Evolutionary conservation across 208 protist species (phyloP), one percentile per base, ranked within the genome.

Genomic region (Acanthamoeba triangularis): DNA sequence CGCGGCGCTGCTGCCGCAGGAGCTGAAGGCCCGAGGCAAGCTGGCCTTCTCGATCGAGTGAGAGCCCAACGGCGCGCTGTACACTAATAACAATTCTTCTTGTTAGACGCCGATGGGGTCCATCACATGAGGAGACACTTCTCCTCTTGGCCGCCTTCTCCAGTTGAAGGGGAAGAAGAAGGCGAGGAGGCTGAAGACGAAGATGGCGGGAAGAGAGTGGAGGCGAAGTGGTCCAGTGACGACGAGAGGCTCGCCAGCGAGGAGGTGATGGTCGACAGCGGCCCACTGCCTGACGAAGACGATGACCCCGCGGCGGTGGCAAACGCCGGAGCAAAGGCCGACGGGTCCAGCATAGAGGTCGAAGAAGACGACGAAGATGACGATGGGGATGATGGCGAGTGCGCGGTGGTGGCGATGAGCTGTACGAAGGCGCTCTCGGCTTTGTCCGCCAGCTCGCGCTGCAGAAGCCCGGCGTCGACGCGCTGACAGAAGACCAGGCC

Each of bases 401-500:
- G 37, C 6, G 30, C 7, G 25, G 65, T 35, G 2, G 65, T 69
- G 20, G 61, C 25, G 65, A 23, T 44, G 37, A 80, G 72, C 72
- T 80, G 72, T 1, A 80, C 72, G 37, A 49, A 44, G 30, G 72
- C 14, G 35, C 72, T 80, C 30, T 44, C 37, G 33, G 72, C 72
- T 13, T 25, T 20, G 10, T 80, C 72, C 25, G 37, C 33, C 18
- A 80, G 72, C 37, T 80, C 72, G 35, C 72, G 72, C 72, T 80
- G 72, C 16, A 90, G 82, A 13, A 25, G 47, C 25, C 23, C 35
- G 11, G 30, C 82, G 30, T 90, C 82, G 82, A 90, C 52, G 30
- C 82, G 47, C 52, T 11, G 47, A 33, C 82, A 90, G 44, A 90
- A 90, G 82, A 28, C 56, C 30, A 90, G 47, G 20, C 82, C 44